Conservation (phyloP, 306 rosid species). For the Ormosia semicastrata region DNA sequence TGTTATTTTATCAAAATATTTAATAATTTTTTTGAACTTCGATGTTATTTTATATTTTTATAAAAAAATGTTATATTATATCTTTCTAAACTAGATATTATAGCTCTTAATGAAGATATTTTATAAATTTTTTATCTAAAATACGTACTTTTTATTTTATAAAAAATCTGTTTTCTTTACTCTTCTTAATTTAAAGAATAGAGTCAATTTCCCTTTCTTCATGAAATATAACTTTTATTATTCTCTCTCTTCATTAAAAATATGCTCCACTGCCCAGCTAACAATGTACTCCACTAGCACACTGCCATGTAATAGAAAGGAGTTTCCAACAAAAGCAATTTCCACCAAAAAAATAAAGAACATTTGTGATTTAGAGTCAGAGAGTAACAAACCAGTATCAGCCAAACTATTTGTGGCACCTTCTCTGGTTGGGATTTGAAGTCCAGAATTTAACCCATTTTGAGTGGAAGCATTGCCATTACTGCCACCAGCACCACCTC, state of each 20-base stretch:
- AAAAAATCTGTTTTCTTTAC: not conserved
- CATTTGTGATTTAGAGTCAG: constrained; percentile 13
- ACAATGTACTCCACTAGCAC: not conserved
- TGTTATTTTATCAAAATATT: not conserved
- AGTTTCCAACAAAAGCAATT: not conserved
- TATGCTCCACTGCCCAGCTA: not conserved
- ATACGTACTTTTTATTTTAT: not conserved
- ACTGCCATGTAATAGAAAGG: not conserved
- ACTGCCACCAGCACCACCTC: constrained; percentile 65
- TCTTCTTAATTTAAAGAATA: not conserved
- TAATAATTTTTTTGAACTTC: not conserved
- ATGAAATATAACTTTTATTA: not conserved
- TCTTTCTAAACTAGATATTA: not conserved
- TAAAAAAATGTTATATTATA: not conserved
- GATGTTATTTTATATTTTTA: not conserved
- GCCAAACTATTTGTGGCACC: constrained; percentile 52
- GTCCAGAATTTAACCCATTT: constrained; percentile 64
- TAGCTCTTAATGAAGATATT: not conserved
- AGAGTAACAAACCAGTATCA: constrained; percentile 67
- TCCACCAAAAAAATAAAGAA: not conserved
- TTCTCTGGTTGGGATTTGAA: constrained; percentile 60
- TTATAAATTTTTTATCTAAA: not conserved
- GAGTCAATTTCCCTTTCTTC: not conserved
- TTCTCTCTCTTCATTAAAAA: not conserved
- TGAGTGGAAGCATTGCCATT: constrained; percentile 58